A percentile compares a stretch with the other conserved stretches of the same genome.
Conservation (phyloP, 345 rosid species). For the Anacardium occidentale region DNA sequence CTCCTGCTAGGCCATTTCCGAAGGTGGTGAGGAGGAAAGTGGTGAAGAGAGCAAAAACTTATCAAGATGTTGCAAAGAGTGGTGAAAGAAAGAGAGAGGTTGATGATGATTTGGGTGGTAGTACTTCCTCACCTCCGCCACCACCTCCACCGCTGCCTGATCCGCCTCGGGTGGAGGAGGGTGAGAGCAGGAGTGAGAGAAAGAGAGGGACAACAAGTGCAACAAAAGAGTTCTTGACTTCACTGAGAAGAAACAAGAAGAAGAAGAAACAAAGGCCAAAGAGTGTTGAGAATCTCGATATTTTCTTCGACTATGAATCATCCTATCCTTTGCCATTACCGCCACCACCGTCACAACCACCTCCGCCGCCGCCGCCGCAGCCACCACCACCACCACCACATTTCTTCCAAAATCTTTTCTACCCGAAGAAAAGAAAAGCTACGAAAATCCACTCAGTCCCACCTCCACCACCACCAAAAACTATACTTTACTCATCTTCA, state of each 20-base stretch:
- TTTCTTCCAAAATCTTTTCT: constrained; percentile 58
- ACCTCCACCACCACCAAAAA: constrained; percentile 25
- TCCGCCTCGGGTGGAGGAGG: constrained; percentile 20
- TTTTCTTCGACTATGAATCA: constrained; percentile 46
- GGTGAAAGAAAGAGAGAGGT: neutral
- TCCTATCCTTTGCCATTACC: constrained; percentile 5
- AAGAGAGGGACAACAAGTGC: constrained; percentile 51
- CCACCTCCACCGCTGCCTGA: constrained; percentile 19
- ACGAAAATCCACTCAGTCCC: constrained; percentile 39
- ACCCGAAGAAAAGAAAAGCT: constrained; percentile 56
- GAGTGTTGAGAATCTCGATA: constrained; percentile 76
- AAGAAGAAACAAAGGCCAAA: constrained; percentile 66
- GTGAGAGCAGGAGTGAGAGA: constrained; percentile 39
- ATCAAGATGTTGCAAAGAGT: constrained; percentile 22
- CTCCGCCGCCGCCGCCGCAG: constrained; percentile 45
- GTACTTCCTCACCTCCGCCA: constrained; percentile 15
- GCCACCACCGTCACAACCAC: constrained; percentile 20
- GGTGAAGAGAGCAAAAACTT: constrained; percentile 26
- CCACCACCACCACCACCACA: constrained; percentile 55
- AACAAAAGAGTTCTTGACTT: constrained; percentile 57
- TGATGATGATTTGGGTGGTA: constrained; percentile 12
- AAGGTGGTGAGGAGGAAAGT: constrained; percentile 11
- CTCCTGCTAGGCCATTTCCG: constrained; percentile 23
- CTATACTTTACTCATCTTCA: constrained; percentile 24
- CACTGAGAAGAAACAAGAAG: constrained; percentile 47